Evolutionary conservation across 805 yeast species (phyloP).

Genomic region (Metschnikowia chrysomelidarum): DNA sequence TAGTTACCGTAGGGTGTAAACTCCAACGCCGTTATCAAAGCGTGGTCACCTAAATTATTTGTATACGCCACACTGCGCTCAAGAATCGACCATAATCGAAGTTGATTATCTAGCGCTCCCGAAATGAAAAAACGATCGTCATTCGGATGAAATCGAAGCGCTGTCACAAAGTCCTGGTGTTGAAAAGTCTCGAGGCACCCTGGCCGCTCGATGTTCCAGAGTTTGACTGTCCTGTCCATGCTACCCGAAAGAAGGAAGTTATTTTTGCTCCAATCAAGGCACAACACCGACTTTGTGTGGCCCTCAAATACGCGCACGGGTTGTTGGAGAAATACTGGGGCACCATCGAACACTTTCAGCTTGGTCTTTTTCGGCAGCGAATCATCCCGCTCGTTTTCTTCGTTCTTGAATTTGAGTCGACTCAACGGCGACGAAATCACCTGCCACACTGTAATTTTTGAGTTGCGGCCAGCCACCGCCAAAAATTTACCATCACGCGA

Average conservation of each 20-base stretch:
- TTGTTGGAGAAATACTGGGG: constrained; percentile 72
- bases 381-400: constrained; percentile 13
- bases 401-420: constrained; percentile 45
- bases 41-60: constrained; percentile 54
- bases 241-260: constrained; percentile 77
- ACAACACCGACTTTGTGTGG: constrained; percentile 69
- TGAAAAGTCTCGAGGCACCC: constrained; percentile 60
- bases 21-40: constrained; percentile 70
- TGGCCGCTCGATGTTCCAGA: constrained; percentile 80
- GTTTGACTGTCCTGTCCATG: constrained; percentile 76
- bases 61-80: constrained; percentile 61
- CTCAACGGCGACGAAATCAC: constrained; percentile 73
- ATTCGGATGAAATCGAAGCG: constrained; percentile 73
- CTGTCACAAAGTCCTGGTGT: constrained; percentile 81
- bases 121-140: constrained; percentile 87
- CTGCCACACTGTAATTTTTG: constrained; percentile 70
- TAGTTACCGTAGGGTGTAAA: constrained; percentile 65
- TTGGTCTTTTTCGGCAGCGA: constrained; percentile 15
- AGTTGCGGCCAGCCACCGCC: constrained; percentile 83
- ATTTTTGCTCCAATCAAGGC: constrained; percentile 85
- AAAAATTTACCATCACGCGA: constrained; percentile 76
- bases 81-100: constrained; percentile 82
- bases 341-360: constrained; percentile 39
- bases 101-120: constrained; percentile 73
- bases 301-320: constrained; percentile 64